These are phyloP conservation scores for Pseudofabraea citricarpa DNA, from an alignment of 2,329 filamentous ascomycete species.

Conservation along the genomic window DNA sequence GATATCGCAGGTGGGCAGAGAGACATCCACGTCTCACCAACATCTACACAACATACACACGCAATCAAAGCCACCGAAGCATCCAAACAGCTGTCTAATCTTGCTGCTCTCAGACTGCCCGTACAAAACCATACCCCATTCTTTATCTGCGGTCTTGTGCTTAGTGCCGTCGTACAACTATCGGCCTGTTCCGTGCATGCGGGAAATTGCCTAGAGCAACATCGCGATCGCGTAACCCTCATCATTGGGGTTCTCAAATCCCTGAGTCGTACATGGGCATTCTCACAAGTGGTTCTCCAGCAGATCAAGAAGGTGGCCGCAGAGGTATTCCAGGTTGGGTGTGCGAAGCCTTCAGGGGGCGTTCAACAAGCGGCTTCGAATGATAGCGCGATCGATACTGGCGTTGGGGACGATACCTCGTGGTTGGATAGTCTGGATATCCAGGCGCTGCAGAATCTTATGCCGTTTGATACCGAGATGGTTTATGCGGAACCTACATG, in stretches of 20 bases:
- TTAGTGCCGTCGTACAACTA: conserved; percentile 48
- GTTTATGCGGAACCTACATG: not conserved
- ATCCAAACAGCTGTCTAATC: conserved; percentile 49
- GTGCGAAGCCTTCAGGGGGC: not conserved
- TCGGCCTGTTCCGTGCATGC: conserved; percentile 46
- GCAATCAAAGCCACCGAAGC: conserved; percentile 53
- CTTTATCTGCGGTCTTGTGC: conserved; percentile 46
- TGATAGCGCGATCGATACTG: conserved; percentile 1
- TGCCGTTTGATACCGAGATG: conserved; percentile 1
- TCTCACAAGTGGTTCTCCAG: conserved; percentile 45
- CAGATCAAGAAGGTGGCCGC: conserved; percentile 48
- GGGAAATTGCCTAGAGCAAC: conserved; percentile 30
- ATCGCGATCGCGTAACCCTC: conserved; percentile 44
- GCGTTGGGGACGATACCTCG: not conserved
- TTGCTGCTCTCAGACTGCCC: conserved; percentile 35
- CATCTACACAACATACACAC: conserved; percentile 26
- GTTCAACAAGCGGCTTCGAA: not conserved
- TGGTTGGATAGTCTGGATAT: conserved; percentile 3
- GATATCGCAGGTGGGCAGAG: conserved; percentile 3
- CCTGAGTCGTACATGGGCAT: conserved; percentile 46
- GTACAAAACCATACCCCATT: conserved; percentile 47
- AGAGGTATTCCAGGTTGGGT: conserved; percentile 3
- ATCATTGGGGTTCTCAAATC: conserved; percentile 50
- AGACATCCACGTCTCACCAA: conserved; percentile 3
- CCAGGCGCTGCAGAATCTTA: not conserved